Evolutionary conservation across 345 rosid genomes (phyloP), one percentile per base, ranked within the genome.

Genomic region (Corchorus capsularis): DNA sequence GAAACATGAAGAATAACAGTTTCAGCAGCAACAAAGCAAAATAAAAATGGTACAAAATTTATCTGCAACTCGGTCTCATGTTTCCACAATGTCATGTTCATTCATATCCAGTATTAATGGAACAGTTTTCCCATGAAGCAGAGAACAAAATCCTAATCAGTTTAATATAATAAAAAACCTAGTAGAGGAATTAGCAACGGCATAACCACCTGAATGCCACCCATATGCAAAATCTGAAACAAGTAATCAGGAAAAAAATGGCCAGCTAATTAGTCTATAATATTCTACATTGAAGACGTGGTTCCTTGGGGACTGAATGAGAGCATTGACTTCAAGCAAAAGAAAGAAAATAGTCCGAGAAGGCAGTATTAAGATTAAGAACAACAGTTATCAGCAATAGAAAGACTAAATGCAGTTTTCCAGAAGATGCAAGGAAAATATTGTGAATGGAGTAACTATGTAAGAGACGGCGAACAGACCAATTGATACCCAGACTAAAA

Each of bases 21-120:
- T 32, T 74, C 37, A 63, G 35, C 41, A 53, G 63, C 70, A 59
- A 35, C 52, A 46, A 68, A 12, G 68, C 49, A 22, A 74, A 16
- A 65, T 13, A 59, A 20, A 49, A 67, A 56, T 61, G 22, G 13
- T 19, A 35, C 16, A 53, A 52, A 22, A 52, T 34, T 16, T 69
- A 69, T 17, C 12, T 16, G 16, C 19, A 46, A 50, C 46, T 35
- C 27, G 11, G 61, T 70, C 47, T 70, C 62, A 5, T 53, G 41
- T 13, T 50, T 69, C 60, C 9, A 53, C 10, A n/a, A 37, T 54
- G 61, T 34, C 27, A 17, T 50, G 50, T 52, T 69, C 27, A 32
- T 50, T 57, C 60, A 50, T 37, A 16, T 49, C n/a, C 34, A 35
- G 32, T 35, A 53, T 27, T 32, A 56, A 20, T 14, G 14, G 72